Base-by-base conservation (phyloP, 2,329 filamentous ascomycete genomes). In the Chaetomium olivaceum region DNA sequence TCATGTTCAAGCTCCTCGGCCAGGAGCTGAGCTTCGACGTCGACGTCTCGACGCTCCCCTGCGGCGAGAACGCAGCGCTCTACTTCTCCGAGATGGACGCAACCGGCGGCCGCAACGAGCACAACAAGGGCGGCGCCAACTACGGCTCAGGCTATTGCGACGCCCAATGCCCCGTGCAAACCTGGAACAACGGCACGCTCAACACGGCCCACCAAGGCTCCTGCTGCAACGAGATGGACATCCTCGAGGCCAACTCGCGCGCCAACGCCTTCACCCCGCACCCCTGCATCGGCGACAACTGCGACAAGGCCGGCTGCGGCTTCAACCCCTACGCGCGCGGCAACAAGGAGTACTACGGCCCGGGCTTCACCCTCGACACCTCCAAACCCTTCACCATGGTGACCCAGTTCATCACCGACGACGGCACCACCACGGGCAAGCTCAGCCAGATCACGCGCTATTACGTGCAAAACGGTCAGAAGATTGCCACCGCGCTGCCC, bases 21-120 rank as follows among this genome's bases (percentile, higher is more conserved):
- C 77, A 83, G 71, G 87, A 89, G 74, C 83, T 89, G 73, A 83
- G 82, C 14, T 88, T 89, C 65, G 86, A 88, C 63, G 86, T 88
- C 14, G 86, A 89, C 73, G 80, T 87, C 52, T 86, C 85, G 48
- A 80, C 82, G 67, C 79, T 89, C 29, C 82, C 83, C 52, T 89
- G 87, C 72, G 87, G 87, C 67, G 77, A 89, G 70, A 89, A 89
- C 76, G 86, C 85, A 62, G 87, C 87, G 16, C 76, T 89, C 43
- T 89, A 89, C 78, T 82, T 89, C 46, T 80, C 83, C 31, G 79
- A 81, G 74, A 82, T 82, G 80, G 81, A 85, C 12, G 77, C 80
- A 7, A 85, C 88, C 71, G 89, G 89, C 70, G 88, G 58, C 5
- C 62, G 67, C 48, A 62, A 60, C 39, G 68, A 78, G 0, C 78